phyloP scores from a whole-genome alignment of 305 asterid species.

The Withania somnifera region DNA sequence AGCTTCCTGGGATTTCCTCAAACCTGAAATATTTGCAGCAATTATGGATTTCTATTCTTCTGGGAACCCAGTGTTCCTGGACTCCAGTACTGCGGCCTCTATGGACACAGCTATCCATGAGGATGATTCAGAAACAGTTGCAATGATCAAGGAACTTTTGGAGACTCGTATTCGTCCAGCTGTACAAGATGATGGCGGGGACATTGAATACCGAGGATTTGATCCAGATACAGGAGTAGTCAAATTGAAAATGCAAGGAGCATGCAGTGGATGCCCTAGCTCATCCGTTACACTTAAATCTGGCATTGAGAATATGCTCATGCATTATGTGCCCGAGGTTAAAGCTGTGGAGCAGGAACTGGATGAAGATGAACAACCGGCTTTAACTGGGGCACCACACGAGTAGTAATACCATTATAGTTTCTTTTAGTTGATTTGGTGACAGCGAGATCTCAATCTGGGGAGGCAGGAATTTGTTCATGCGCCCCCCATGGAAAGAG shows the following conservation, averaged over 20 bases:
- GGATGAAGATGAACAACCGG: conserved; percentile 60
- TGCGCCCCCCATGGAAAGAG: neutral
- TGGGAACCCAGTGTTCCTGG: conserved; percentile 71
- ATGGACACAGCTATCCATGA: conserved; percentile 84
- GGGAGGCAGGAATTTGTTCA: neutral
- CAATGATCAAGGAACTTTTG: conserved; percentile 92
- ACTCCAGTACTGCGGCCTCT: conserved; percentile 50
- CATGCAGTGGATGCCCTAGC: conserved; percentile 99
- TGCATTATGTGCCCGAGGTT: conserved; percentile 95
- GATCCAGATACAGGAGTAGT: conserved; percentile 66
- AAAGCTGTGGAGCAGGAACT: conserved; percentile 80
- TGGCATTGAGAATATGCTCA: conserved; percentile 91
- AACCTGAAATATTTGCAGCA: conserved; percentile 89
- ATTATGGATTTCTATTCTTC: conserved; percentile 84
- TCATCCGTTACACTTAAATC: conserved; percentile 87
- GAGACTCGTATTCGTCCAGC: conserved; percentile 95
- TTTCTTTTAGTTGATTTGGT: neutral
- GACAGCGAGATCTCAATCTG: neutral
- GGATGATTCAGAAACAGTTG: conserved; percentile 91
- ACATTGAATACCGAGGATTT: conserved; percentile 66
- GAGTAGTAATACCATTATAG: conserved; percentile 24
- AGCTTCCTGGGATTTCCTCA: conserved; percentile 72
- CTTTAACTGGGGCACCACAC: conserved; percentile 49
- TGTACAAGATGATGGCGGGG: conserved; percentile 98
- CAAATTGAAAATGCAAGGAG: conserved; percentile 90